Evolutionary conservation across 78 protist species (phyloP).

Genomic region (Acrasis kona): DNA sequence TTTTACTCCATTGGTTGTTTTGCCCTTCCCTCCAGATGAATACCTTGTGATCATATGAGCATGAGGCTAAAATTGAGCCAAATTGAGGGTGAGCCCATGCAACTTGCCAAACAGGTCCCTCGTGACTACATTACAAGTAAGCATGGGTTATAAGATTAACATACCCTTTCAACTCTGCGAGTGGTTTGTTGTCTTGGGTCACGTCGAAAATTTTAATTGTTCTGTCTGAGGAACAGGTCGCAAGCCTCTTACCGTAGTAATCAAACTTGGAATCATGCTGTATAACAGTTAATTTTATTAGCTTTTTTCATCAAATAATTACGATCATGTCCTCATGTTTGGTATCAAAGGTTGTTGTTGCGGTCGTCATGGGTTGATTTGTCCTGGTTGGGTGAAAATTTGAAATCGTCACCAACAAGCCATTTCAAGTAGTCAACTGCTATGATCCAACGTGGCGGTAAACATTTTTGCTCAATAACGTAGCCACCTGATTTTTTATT

Average conservation of each 20-base stretch:
- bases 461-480: too few relatives aligned
- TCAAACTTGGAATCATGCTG: constrained; percentile 96
- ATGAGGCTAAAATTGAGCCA: constrained; percentile 89
- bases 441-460: too few relatives aligned
- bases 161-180: not conserved
- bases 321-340: constrained; percentile 77
- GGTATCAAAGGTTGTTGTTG: constrained; percentile 43
- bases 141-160: not conserved
- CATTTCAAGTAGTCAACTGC: too few relatives aligned
- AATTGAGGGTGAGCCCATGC: constrained; percentile 97
- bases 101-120: constrained; percentile 97
- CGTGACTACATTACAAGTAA: constrained; percentile 48
- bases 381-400: too few relatives aligned
- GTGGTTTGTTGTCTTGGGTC: not conserved
- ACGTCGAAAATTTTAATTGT: constrained; percentile 73
- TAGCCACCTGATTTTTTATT: too few relatives aligned
- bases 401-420: too few relatives aligned
- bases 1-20: not conserved
- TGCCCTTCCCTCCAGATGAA: constrained; percentile 81
- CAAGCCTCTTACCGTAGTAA: constrained; percentile 85
- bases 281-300: too few relatives aligned
- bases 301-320: not conserved
- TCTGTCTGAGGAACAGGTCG: constrained; percentile 92
- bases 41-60: constrained; percentile 88
- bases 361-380: too few relatives aligned